A percentile compares a stretch with the other conserved stretches of the same genome.
Conservation (phyloP, 139 green algal species). For the Micromonas pusilla region DNA sequence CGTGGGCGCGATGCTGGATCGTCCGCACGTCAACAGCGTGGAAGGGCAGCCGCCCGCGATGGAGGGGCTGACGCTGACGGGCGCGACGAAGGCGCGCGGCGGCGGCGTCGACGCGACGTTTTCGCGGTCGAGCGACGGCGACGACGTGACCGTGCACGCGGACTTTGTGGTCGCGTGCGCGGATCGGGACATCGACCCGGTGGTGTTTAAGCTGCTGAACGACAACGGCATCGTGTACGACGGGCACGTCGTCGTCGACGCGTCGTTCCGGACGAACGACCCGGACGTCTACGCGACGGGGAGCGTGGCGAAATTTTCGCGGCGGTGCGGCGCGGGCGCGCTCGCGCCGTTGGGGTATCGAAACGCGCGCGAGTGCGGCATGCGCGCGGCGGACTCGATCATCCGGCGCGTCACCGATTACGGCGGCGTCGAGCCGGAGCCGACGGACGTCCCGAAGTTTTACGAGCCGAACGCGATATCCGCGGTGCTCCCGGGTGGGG, state of each 20-base stretch:
- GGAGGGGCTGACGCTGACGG: neutral
- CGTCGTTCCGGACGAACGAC: slow-evolving; percentile 51
- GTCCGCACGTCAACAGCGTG: neutral
- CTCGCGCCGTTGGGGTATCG: neutral
- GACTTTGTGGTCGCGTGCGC: slow-evolving; percentile 44
- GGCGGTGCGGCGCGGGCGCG: slow-evolving; percentile 21
- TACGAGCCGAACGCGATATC: neutral
- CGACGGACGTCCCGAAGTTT: neutral
- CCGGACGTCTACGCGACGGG: slow-evolving; percentile 51
- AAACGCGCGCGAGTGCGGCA: neutral
- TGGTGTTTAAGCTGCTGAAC: slow-evolving; percentile 48
- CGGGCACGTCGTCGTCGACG: slow-evolving; percentile 61
- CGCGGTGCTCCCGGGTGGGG: neutral
- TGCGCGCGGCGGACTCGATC: neutral
- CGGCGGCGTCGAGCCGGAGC: neutral
- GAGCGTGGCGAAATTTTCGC: slow-evolving; percentile 50
- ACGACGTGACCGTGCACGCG: neutral
- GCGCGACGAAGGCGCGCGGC: too few species aligned
- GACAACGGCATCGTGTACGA: slow-evolving; percentile 54
- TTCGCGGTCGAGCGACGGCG: neutral
- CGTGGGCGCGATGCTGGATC: neutral
- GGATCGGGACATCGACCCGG: slow-evolving; percentile 22
- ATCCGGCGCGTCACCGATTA: neutral
- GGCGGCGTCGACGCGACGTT: neutral
- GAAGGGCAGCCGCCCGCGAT: neutral